Conservation (phyloP, 176 grass and related monocot species). For the Rhynchospora breviuscula region DNA sequence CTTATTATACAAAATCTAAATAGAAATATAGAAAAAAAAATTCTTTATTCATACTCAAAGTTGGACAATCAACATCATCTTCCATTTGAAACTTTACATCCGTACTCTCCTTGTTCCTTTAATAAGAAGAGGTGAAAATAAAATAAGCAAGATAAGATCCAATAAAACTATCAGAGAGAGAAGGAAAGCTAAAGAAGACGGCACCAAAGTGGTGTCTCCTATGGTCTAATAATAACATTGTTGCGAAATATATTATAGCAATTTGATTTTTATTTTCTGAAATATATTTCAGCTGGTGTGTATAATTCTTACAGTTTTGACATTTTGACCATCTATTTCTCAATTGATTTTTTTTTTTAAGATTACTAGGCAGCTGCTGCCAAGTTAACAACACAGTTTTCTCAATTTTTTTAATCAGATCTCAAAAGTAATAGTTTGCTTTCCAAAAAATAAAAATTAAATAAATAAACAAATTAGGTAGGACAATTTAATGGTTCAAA, state of each 20-base stretch:
- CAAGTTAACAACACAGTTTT: too few species aligned
- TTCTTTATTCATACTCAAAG: background rate
- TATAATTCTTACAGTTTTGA: background rate
- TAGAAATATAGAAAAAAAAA: background rate
- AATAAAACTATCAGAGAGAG: background rate
- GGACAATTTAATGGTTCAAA: background rate
- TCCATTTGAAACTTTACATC: background rate
- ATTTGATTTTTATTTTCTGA: too few species aligned
- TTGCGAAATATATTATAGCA: too few species aligned
- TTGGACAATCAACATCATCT: conserved; percentile 4
- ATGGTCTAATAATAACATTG: too few species aligned
- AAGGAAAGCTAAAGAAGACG: background rate
- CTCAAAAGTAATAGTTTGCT: background rate
- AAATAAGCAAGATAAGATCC: background rate
- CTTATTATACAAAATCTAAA: background rate
- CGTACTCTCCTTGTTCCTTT: background rate
- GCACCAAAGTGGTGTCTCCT: background rate
- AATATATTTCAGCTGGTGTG: too few species aligned
- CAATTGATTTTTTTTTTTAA: background rate
- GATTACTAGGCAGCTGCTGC: too few species aligned
- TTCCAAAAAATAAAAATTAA: too few species aligned
- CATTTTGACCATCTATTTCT: background rate
- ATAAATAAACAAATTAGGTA: background rate
- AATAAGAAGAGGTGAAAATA: background rate
- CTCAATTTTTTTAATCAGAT: background rate